A percentile compares a stretch with the other conserved stretches of the same genome.
Evolutionary conservation across 352 stramenopile species (phyloP).

Genomic region (Phytophthora fragariae): DNA sequence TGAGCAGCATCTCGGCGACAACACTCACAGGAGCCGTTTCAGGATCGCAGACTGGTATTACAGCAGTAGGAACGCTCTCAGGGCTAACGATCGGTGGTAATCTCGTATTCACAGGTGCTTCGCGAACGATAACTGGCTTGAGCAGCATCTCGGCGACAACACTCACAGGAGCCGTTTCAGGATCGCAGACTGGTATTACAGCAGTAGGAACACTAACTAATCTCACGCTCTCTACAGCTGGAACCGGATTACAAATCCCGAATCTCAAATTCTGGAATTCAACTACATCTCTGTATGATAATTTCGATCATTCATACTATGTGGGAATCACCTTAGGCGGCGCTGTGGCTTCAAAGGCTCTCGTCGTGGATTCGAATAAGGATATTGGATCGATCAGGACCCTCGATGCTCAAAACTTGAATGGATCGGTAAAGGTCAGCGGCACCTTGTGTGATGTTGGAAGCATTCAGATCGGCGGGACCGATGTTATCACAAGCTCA

Average conservation of each 20-base stretch:
- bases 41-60: too few species aligned
- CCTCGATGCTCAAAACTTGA: too few species aligned
- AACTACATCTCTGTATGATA: neutral
- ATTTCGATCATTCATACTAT: neutral
- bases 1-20: too few species aligned
- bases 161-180: too few species aligned
- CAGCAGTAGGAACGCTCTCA: conserved; percentile 11
- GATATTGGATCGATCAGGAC: too few species aligned
- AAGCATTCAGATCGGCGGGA: too few species aligned
- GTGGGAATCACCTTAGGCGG: too few species aligned
- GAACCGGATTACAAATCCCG: neutral
- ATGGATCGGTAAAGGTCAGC: too few species aligned
- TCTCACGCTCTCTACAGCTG: neutral
- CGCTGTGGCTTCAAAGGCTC: neutral
- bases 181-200: too few species aligned
- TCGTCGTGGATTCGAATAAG: conserved; percentile 1
- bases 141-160: conserved; percentile 1
- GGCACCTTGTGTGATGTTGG: too few species aligned
- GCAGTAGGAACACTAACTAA: conserved; percentile 5
- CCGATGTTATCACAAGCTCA: too few species aligned
- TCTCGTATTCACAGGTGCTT: neutral
- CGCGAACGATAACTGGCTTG: conserved; percentile 3
- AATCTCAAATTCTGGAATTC: conserved; percentile 3
- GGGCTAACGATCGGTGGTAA: conserved; percentile 3
- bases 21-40: too few species aligned